Evolutionary conservation across 176 grass and related monocot genomes (phyloP).

Genomic region (Triticum monococcum): DNA sequence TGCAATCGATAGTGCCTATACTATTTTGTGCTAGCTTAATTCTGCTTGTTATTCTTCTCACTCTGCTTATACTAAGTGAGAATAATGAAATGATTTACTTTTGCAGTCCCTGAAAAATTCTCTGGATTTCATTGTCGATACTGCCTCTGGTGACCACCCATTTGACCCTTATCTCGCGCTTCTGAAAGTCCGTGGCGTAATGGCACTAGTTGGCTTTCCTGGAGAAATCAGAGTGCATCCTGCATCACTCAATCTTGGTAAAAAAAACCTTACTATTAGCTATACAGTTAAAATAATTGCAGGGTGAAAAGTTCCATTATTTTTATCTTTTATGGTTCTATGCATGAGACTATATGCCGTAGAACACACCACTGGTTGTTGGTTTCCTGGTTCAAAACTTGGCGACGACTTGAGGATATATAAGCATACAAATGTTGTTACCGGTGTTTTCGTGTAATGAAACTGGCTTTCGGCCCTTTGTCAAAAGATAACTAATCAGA

Average conservation of each 20-base stretch:
- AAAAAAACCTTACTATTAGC: neutral
- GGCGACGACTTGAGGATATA: neutral
- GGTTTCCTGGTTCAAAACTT: neutral
- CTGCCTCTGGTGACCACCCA: conserved; percentile 69
- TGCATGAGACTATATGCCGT: neutral
- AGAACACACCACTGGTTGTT: neutral
- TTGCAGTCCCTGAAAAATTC: conserved; percentile 61
- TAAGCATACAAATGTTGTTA: neutral
- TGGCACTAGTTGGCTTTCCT: conserved; percentile 63
- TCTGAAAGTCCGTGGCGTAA: conserved; percentile 66
- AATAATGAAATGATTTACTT: conserved; percentile 8
- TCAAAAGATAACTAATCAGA: neutral
- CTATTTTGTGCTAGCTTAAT: neutral
- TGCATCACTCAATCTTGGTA: conserved; percentile 58
- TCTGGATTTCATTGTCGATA: conserved; percentile 77
- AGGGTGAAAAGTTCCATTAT: neutral
- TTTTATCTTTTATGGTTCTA: neutral
- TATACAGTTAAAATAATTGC: neutral
- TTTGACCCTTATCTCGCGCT: conserved; percentile 79
- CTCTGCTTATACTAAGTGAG: neutral
- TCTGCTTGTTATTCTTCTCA: neutral
- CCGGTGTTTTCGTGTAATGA: neutral
- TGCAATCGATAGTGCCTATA: too few relatives aligned
- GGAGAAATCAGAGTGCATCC: conserved; percentile 64
- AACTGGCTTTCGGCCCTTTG: neutral